Evolutionary conservation across 75 land plant species (phyloP), one percentile per base, ranked within the genome.

Genomic region (Adiantum capillusveneris): DNA sequence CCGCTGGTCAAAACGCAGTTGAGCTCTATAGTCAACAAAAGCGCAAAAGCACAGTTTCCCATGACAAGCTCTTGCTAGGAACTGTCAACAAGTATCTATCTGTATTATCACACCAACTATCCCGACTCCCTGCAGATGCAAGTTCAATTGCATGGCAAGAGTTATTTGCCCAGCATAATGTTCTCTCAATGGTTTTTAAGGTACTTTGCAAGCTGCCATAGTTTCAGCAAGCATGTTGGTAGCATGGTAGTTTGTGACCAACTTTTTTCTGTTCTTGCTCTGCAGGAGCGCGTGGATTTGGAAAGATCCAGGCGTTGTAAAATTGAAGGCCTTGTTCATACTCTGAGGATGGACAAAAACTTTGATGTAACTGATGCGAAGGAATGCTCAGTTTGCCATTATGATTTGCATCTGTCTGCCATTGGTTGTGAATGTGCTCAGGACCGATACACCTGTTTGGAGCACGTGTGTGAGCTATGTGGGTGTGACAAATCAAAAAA

Each of bases 321-420:
- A 14, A 25, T 71, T 5, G 58, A 20, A 20, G 25, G 13, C n/a
- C 43, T 50, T 29, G 57, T 63, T 27, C 14, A 44, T 25, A 22
- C n/a, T 29, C 49, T 53, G 22, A 31, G 29, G 50, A 72, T 72
- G 75, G 75, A 72, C 25, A 36, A 43, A 17, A 55, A 11, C 57
- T 72, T 56, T 31, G 70, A 65, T 60, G 34, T 48, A 17, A 29
- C 58, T 13, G 69, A 58, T 58, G 75, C 66, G 30, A 58, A 70
- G 29, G 75, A 72, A 34, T 72, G 75, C 46, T 39, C 39, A 21
- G 24, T 42, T 11, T 72, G 75, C 64, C 45, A 51, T 21, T 72
- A 72, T 59, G 75, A 72, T 60, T 63, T 72, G 5, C 75, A 72
- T 43, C 70, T 72, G 20, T 72, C 75, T 26, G 75, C 75, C 17